These are phyloP conservation scores for Colletotrichum agaves DNA, from an alignment of 2,329 filamentous ascomycete genomes.

Conservation along the genomic window DNA sequence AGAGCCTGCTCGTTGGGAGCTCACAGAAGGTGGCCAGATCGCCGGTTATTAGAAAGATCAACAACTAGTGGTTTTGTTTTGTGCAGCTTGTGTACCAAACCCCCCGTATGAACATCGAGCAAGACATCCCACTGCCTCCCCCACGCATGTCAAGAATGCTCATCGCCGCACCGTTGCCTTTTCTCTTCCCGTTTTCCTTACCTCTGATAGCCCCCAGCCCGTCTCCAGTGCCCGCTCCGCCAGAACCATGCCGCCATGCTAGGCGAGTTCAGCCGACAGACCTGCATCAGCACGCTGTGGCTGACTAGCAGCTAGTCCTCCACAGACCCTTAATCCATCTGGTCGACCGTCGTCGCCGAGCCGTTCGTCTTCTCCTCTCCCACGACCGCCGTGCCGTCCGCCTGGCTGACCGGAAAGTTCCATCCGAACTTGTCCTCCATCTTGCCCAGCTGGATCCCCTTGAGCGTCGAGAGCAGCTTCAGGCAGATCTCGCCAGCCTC, in stretches of 20 bases:
- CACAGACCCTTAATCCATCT: conserved; percentile 44
- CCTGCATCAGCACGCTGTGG: neutral
- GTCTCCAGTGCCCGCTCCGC: neutral
- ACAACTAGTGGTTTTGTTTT: neutral
- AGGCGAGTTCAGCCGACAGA: neutral
- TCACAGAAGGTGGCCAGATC: neutral
- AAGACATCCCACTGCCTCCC: neutral
- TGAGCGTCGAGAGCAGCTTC: conserved; percentile 78
- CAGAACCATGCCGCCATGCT: neutral
- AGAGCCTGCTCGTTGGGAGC: neutral
- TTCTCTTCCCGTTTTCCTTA: conserved; percentile 8
- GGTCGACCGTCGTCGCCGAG: conserved; percentile 44
- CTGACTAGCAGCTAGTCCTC: neutral
- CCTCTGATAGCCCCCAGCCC: neutral
- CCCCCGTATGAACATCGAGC: conserved; percentile 1
- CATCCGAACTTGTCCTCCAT: conserved; percentile 81
- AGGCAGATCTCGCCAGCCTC: conserved; percentile 79
- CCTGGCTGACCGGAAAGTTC: conserved; percentile 62
- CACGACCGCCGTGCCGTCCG: conserved; percentile 55
- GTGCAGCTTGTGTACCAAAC: neutral
- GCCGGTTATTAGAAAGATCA: neutral
- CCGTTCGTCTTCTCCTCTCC: conserved; percentile 41
- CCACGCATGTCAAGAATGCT: neutral
- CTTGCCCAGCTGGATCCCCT: conserved; percentile 88
- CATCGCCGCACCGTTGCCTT: conserved; percentile 7